Conservation (phyloP, 2,329 filamentous ascomycete species). For the Fusarium penzigii region DNA sequence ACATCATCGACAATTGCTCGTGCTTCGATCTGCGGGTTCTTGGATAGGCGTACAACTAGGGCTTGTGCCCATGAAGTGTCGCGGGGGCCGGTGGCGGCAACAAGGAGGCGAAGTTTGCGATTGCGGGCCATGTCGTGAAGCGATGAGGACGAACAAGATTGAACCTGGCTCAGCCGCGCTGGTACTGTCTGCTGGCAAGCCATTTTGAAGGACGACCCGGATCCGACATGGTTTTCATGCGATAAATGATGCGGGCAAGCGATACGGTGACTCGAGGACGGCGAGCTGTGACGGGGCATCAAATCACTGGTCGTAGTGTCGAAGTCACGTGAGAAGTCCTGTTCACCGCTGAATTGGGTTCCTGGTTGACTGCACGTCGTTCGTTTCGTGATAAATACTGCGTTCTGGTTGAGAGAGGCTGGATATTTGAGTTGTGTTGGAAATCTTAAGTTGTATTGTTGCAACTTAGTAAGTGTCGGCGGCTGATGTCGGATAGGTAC, state of each 20-base stretch:
- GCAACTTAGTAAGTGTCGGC: constrained; percentile 12
- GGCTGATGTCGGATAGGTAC: constrained; percentile 17
- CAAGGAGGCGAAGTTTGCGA: constrained; percentile 59
- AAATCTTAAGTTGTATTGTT: constrained; percentile 10
- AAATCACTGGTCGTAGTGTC: constrained; percentile 30
- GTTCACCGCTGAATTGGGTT: constrained; percentile 2
- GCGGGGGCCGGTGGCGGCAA: constrained; percentile 65
- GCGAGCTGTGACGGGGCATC: constrained; percentile 33
- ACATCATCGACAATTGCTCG: constrained; percentile 67
- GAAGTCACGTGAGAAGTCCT: constrained; percentile 25
- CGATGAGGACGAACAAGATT: constrained; percentile 35
- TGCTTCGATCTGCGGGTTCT: constrained; percentile 61
- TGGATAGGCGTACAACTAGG: constrained; percentile 67
- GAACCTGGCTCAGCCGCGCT: constrained; percentile 33
- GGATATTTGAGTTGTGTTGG: neutral
- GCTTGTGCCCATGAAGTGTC: constrained; percentile 67
- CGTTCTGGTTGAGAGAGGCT: neutral
- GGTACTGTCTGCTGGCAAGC: constrained; percentile 34
- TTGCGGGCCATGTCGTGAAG: constrained; percentile 39
- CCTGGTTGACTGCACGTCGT: constrained; percentile 1
- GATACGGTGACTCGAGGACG: constrained; percentile 28
- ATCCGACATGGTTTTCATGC: constrained; percentile 34
- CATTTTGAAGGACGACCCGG: constrained; percentile 33
- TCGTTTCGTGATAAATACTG: neutral
- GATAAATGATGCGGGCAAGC: constrained; percentile 28